Evolutionary conservation across 805 yeast species (phyloP), one percentile per base, ranked within the genome.

Genomic region (Lipomyces yamanashiensis): DNA sequence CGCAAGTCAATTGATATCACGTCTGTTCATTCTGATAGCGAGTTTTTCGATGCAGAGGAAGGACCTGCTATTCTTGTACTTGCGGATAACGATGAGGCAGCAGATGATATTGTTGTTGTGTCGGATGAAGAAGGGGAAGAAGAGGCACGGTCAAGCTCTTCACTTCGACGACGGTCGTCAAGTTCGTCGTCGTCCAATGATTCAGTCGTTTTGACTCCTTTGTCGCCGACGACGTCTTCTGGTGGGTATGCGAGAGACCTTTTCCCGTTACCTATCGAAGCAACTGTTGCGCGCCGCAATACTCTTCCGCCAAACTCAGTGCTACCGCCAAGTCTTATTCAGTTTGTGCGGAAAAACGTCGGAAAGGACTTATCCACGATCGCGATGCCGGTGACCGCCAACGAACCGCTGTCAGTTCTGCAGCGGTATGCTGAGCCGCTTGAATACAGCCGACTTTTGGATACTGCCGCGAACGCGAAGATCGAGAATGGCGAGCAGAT

Each of bases 351-450:
- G 62, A 92, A 92, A 74, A 92, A 91, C 70, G 95, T 93, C 10
- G 98, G 98, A 21, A 93, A 92, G 72, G 98, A 93, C 75, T 74
- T 95, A 62, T 82, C 92, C 0, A 66, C 76, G 13, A 83, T 92
- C 51, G 87, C 97, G 0, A 92, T 93, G 92, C 99, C 99, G 0
- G 96, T 95, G 7, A 87, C 95, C 1, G 84, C 92, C 59, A 95
- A 95, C 77, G 99, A 95, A 75, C 99, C 99, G 0, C 74, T 93
- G 23, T 85, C 96, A 0, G 85, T 89, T 36, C 79, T 93, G 61
- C 97, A 95, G 74, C 84, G 86, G 66, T 84, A 87, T 70, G 81
- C 95, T 0, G 99, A 95, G 74, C 75, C 85, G 52, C 81, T 89
- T 72, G 99, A 95, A 75, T 90, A 90, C 74, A 75, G 89, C 40